Evolutionary conservation across 495 filamentous ascomycete genomes (phyloP).

Genomic region (Aspergillus incahuasiensis): DNA sequence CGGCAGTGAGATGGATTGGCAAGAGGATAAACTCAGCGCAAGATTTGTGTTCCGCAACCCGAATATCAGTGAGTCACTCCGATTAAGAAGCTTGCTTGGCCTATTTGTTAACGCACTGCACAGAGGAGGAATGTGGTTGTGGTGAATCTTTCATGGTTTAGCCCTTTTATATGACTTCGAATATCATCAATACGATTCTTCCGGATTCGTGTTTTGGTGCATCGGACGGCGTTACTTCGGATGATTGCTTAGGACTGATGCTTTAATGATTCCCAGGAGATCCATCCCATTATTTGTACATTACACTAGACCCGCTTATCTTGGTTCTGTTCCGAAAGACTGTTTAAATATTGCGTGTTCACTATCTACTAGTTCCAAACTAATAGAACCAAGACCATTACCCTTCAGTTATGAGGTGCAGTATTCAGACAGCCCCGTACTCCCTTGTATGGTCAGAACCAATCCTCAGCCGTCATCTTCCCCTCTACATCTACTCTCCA

Average conservation of each 20-base stretch:
- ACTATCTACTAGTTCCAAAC: not conserved
- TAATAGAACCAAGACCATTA: not conserved
- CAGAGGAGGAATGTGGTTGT: constrained; percentile 96
- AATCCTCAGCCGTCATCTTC: no score
- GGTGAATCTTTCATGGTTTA: constrained; percentile 95
- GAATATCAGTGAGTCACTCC: constrained; percentile 80
- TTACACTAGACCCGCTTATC: not conserved
- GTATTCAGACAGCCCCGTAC: not conserved
- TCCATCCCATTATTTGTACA: constrained; percentile 15
- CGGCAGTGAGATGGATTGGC: constrained; percentile 99
- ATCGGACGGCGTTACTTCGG: constrained; percentile 42
- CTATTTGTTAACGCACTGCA: constrained; percentile 30
- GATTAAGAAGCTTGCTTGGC: not conserved
- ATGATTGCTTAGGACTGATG: constrained; percentile 10
- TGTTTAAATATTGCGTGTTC: not conserved
- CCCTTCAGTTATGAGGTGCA: not conserved
- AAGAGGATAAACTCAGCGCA: constrained; percentile 86
- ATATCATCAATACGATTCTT: constrained; percentile 12
- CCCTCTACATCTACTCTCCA: no score
- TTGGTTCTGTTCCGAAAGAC: no score
- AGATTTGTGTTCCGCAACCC: constrained; percentile 94
- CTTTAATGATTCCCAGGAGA: constrained; percentile 35
- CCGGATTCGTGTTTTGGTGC: constrained; percentile 29
- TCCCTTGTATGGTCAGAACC: no score
- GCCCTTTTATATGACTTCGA: constrained; percentile 11